phyloP scores from a whole-genome alignment of 345 rosid genomes.

The Citrus hindsii region DNA sequence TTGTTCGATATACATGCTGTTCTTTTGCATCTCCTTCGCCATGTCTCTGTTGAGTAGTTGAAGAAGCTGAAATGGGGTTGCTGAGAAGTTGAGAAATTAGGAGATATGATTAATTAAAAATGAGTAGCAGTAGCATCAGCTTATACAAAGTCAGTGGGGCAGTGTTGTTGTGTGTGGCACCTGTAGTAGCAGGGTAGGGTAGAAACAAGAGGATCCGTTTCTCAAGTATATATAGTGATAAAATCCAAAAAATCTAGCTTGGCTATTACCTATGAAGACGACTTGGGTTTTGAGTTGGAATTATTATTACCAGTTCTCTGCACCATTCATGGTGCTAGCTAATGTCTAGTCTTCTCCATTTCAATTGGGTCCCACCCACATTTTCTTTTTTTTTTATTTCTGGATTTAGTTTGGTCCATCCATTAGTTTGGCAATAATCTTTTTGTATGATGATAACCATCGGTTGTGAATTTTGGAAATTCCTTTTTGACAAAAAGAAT shows the following conservation, averaged over 20 bases:
- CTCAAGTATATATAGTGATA: neutral
- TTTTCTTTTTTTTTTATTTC: neutral
- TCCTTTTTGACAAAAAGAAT: neutral
- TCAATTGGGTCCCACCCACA: constrained; percentile 1
- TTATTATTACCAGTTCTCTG: neutral
- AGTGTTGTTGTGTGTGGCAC: neutral
- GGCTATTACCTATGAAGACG: neutral
- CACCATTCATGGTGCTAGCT: constrained; percentile 8
- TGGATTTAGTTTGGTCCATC: constrained; percentile 2
- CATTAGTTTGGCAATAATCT: neutral
- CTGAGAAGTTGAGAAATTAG: neutral
- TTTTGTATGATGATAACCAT: neutral
- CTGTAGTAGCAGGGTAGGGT: neutral
- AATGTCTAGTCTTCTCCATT: neutral
- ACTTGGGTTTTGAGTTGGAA: neutral
- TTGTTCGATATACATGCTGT: constrained; percentile 38
- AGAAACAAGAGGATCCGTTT: constrained; percentile 5
- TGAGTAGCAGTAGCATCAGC: neutral
- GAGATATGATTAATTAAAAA: neutral
- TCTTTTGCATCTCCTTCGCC: constrained; percentile 33
- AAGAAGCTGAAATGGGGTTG: neutral
- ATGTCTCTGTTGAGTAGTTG: constrained; percentile 1
- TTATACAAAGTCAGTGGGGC: neutral
- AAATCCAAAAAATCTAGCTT: neutral
- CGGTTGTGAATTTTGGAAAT: neutral